These are phyloP conservation scores for Aureobasidium musti DNA, from an alignment of 2,329 filamentous ascomycete genomes.

Conservation along the genomic window DNA sequence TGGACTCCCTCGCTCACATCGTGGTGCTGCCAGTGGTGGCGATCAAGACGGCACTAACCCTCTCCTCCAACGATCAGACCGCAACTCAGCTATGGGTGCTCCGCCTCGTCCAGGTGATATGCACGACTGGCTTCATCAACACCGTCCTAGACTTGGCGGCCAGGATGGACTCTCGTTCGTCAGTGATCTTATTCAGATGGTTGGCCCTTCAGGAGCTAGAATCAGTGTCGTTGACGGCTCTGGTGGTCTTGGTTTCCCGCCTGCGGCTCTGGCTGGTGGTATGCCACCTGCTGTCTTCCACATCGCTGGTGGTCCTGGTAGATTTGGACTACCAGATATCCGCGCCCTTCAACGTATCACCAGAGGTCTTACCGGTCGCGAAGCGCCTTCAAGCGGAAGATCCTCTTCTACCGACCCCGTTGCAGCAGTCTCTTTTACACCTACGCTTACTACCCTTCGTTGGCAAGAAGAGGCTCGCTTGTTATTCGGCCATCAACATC, in stretches of 20 bases:
- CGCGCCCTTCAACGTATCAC: constrained; percentile 16
- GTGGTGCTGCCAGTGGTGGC: constrained; percentile 46
- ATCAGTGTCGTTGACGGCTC: constrained; percentile 28
- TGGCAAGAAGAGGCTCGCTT: constrained; percentile 91
- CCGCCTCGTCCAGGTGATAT: constrained; percentile 19
- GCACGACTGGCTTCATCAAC: constrained; percentile 20
- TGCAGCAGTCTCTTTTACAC: constrained; percentile 74
- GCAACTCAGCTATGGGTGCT: constrained; percentile 25
- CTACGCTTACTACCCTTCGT: constrained; percentile 70
- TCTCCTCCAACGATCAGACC: constrained; percentile 61
- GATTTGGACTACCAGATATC: constrained; percentile 16
- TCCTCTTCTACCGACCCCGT: constrained; percentile 56
- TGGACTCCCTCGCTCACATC: constrained; percentile 46
- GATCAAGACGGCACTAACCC: constrained; percentile 85
- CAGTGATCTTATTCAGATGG: constrained; percentile 31
- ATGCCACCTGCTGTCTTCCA: constrained; percentile 30
- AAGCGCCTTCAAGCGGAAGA: constrained; percentile 7
- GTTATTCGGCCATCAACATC: constrained; percentile 69
- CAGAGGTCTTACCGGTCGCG: constrained; percentile 8
- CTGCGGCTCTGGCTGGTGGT: constrained; percentile 23
- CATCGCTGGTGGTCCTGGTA: constrained; percentile 22
- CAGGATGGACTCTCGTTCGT: constrained; percentile 25
- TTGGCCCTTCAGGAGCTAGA: constrained; percentile 27
- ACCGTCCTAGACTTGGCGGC: constrained; percentile 7
- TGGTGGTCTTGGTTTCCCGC: constrained; percentile 9